phyloP scores from a whole-genome alignment of 306 rosid genomes.

The Casuarina glauca region DNA sequence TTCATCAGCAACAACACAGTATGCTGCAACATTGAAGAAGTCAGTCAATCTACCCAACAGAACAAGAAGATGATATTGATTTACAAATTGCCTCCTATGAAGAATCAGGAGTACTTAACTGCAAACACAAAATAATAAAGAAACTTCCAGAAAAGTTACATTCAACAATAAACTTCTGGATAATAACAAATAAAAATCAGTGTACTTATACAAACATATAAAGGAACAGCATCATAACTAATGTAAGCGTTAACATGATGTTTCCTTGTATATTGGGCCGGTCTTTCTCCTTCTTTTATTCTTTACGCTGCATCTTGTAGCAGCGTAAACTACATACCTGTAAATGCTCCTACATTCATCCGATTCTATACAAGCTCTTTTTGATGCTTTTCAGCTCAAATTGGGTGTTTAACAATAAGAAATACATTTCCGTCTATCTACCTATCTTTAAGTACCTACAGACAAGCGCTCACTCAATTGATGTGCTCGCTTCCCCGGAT shows the following conservation, averaged over 20 bases:
- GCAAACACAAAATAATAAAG: neutral
- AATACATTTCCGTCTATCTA: neutral
- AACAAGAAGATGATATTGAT: neutral
- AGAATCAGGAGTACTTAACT: neutral
- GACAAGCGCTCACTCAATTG: neutral
- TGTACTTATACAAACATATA: no score
- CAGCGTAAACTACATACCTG: no score
- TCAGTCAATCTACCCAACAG: neutral
- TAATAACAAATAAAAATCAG: no score
- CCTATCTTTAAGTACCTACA: neutral
- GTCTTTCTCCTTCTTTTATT: no score
- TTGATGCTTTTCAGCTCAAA: no score
- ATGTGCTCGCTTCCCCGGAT: neutral
- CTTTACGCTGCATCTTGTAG: no score
- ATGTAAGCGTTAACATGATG: no score
- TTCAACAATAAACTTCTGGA: no score
- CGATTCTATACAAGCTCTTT: no score
- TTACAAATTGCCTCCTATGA: neutral
- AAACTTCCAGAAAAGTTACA: neutral
- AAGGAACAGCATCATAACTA: no score
- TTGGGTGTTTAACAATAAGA: neutral
- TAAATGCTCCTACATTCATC: no score
- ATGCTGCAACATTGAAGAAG: slow-evolving; percentile 55
- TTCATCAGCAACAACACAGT: slow-evolving; percentile 89
- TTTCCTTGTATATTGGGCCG: no score